These are phyloP conservation scores for Candida vartiovaarae DNA, from an alignment of 805 yeast species.

Conservation along the genomic window DNA sequence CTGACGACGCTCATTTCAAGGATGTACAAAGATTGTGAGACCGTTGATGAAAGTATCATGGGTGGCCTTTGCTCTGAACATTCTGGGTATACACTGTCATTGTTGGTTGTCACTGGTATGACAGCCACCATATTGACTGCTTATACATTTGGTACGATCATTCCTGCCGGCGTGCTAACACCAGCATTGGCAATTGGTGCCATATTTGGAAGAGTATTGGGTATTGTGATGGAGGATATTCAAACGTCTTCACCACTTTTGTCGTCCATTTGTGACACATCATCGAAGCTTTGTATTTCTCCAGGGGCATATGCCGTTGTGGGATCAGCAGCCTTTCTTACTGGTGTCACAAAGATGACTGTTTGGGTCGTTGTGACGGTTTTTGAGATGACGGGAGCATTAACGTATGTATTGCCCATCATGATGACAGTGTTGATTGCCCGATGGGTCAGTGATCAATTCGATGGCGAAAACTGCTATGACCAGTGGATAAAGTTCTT, in stretches of 20 bases:
- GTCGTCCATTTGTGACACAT: slow-evolving; percentile 33
- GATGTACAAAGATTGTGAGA: slow-evolving; percentile 61
- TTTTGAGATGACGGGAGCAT: slow-evolving; percentile 82
- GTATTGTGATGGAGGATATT: slow-evolving; percentile 41
- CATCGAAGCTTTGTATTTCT: slow-evolving; percentile 51
- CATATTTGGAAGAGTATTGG: slow-evolving; percentile 47
- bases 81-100: slow-evolving; percentile 4
- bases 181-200: slow-evolving; percentile 63
- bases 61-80: slow-evolving; percentile 22
- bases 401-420: slow-evolving; percentile 75
- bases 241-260: slow-evolving; percentile 34
- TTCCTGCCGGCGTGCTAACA: slow-evolving; percentile 65
- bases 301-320: slow-evolving; percentile 87
- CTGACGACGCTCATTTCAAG: slow-evolving; percentile 49
- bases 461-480: slow-evolving; percentile 54
- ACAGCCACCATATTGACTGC: slow-evolving; percentile 57
- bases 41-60: slow-evolving; percentile 18
- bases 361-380: slow-evolving; percentile 74
- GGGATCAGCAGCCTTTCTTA: slow-evolving; percentile 77
- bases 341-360: slow-evolving; percentile 77
- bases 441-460: slow-evolving; percentile 61
- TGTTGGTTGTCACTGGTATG: slow-evolving; percentile 20
- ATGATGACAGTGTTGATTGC: slow-evolving; percentile 78
- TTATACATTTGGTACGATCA: slow-evolving; percentile 58
- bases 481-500: slow-evolving; percentile 45